Evolutionary conservation across 176 grass and related monocot genomes (phyloP).

Genomic region (Carex cristatella): DNA sequence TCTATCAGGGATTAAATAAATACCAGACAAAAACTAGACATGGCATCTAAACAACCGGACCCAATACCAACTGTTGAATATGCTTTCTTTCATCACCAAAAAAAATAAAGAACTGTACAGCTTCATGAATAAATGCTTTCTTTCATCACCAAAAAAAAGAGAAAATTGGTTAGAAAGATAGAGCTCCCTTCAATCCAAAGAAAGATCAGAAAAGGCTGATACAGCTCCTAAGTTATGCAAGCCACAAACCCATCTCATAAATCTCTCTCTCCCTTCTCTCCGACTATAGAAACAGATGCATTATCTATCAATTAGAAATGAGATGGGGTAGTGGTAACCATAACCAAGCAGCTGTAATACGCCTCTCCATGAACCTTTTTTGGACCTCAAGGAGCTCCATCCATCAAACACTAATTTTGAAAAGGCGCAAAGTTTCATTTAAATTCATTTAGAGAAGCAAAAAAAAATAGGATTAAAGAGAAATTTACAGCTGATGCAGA

Average conservation of each 20-base stretch:
- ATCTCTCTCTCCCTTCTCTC: not conserved
- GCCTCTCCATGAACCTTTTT: constrained; percentile 39
- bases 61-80: not conserved
- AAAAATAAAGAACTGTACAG: not conserved
- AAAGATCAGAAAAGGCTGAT: constrained; percentile 36
- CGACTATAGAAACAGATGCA: not conserved
- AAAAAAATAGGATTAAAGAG: not conserved
- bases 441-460: not conserved
- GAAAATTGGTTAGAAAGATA: constrained; percentile 31
- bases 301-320: not conserved
- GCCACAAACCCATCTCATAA: constrained; percentile 56
- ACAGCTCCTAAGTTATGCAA: constrained; percentile 84
- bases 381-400: constrained; percentile 56
- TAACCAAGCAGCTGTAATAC: constrained; percentile 61
- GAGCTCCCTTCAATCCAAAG: constrained; percentile 99
- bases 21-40: not conserved
- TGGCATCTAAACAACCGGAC: not conserved
- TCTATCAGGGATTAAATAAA: not conserved
- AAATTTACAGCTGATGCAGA: not conserved
- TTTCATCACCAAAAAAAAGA: too few species aligned
- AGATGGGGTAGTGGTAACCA: constrained; percentile 76
- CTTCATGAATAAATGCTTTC: not conserved
- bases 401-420: constrained; percentile 8
- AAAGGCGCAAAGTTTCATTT: not conserved
- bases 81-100: not conserved